Evolutionary conservation across 208 protist genomes (phyloP).

Genomic region (Blechomonas ayalai): DNA sequence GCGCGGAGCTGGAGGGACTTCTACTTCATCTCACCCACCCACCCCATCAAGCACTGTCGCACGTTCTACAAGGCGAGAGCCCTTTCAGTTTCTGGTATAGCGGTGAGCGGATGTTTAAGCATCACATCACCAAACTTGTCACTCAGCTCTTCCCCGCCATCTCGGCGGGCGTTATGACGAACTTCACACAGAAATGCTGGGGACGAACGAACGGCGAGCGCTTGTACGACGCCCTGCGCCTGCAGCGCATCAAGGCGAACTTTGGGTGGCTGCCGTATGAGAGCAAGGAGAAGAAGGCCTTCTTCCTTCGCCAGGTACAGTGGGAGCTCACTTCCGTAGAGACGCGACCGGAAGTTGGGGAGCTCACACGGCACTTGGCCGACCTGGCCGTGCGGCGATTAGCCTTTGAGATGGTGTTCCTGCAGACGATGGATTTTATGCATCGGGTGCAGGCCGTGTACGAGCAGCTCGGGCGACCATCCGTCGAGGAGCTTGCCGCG

Average conservation of each 20-base stretch:
- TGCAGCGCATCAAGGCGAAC: constrained; percentile 64
- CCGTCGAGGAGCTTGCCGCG: constrained; percentile 40
- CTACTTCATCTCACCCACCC: constrained; percentile 51
- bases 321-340: constrained; percentile 70
- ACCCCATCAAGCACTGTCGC: constrained; percentile 66
- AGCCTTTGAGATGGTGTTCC: constrained; percentile 81
- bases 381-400: constrained; percentile 55
- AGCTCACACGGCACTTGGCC: constrained; percentile 49
- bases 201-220: constrained; percentile 75
- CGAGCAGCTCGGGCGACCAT: constrained; percentile 53
- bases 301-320: constrained; percentile 76
- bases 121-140: constrained; percentile 51
- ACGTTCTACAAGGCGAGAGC: constrained; percentile 63
- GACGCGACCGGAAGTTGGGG: constrained; percentile 40
- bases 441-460: constrained; percentile 69
- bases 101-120: constrained; percentile 82
- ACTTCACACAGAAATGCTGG: constrained; percentile 91
- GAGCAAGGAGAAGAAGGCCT: constrained; percentile 77
- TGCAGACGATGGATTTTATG: constrained; percentile 87
- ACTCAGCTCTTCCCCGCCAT: constrained; percentile 64
- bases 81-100: constrained; percentile 67
- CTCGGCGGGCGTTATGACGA: constrained; percentile 82
- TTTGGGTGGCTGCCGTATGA: constrained; percentile 74
- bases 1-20: constrained; percentile 70
- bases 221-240: constrained; percentile 77